Base-by-base conservation (phyloP, 1,284 basidiomycete genomes). In the Puccinia hordei region DNA sequence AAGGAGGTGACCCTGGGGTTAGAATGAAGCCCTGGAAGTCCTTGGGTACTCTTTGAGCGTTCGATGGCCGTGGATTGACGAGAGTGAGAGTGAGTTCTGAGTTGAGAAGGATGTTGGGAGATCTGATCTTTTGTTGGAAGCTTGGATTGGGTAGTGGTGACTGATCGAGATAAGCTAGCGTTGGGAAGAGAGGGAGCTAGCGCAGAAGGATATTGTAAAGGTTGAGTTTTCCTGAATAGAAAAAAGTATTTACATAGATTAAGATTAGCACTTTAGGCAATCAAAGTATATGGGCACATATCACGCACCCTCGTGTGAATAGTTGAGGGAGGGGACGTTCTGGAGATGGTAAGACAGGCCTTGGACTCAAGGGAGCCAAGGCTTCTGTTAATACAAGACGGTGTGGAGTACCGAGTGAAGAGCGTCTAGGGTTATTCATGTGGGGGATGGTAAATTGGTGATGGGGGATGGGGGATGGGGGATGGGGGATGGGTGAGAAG, bases 271-370 rank as follows among this genome's bases (percentile, higher is more conserved):
- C n/a, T n/a, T n/a, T n/a, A n/a, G n/a, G n/a, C 41, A 30, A 22
- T 41, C 12, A 65, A 30, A 5, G n/a, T n/a, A n/a, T 19, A 65
- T 3, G 4, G 30, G 27, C 10, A 33, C 12, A 59, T 33, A n/a
- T n/a, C 35, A 65, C 61, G 61, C 61, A 65, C 61, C 12, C 41
- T 35, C 61, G 61, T 41, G 61, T 41, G 61, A 65, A 65, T 22
- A 65, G 22, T 35, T 65, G 61, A 41, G 61, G 61, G 41, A 65
- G 61, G 17, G 61, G 35, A 6, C 35, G 61, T 1, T 65, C 61
- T n/a, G n/a, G n/a, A 38, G 27, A 19, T 38, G 61, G 61, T 22
- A 65, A 38, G 2, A 35, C 27, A n/a, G 61, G 35, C 17, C 19
- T 65, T 3, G 61, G 61, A 35, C 35, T 65, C 61, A 65, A 41